phyloP scores from a whole-genome alignment of 768 basidiomycete genomes.

The Dioszegia crocea region DNA sequence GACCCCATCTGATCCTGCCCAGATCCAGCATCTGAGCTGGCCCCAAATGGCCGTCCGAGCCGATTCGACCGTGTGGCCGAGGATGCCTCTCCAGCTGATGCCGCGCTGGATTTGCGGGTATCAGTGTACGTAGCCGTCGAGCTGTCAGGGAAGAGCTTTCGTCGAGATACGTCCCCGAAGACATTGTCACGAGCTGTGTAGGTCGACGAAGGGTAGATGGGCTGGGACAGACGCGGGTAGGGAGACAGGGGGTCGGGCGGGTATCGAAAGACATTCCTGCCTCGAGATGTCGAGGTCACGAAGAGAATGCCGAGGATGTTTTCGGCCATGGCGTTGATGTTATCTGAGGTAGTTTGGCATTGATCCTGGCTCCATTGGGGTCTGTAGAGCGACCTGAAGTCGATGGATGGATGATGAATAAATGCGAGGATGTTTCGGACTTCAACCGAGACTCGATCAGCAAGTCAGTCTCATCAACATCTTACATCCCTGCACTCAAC shows the following conservation, averaged over 20 bases:
- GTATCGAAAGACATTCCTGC: slow-evolving; percentile 80
- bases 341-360: not conserved
- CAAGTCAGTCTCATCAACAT: too few species aligned
- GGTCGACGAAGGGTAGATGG: slow-evolving; percentile 50
- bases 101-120: slow-evolving; percentile 6
- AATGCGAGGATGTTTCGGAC: too few species aligned
- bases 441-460: too few species aligned
- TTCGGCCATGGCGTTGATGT: slow-evolving; percentile 28
- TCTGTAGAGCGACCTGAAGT: too few species aligned
- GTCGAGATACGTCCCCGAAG: slow-evolving; percentile 7
- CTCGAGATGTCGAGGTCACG: slow-evolving; percentile 72
- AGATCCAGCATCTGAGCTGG: slow-evolving; percentile 4
- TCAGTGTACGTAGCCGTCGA: not conserved
- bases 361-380: too few species aligned
- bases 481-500: too few species aligned
- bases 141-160: slow-evolving; percentile 1
- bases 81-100: not conserved
- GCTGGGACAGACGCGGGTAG: slow-evolving; percentile 64
- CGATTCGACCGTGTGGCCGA: not conserved
- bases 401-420: too few species aligned
- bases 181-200: slow-evolving; percentile 24
- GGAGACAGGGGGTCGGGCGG: slow-evolving; percentile 66
- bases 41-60: slow-evolving; percentile 5
- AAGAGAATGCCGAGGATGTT: slow-evolving; percentile 71
- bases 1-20: not conserved